A percentile compares a stretch with the other conserved stretches of the same genome.
Evolutionary conservation across 2,329 filamentous ascomycete species (phyloP).

Genomic region (Lomentospora prolificans): DNA sequence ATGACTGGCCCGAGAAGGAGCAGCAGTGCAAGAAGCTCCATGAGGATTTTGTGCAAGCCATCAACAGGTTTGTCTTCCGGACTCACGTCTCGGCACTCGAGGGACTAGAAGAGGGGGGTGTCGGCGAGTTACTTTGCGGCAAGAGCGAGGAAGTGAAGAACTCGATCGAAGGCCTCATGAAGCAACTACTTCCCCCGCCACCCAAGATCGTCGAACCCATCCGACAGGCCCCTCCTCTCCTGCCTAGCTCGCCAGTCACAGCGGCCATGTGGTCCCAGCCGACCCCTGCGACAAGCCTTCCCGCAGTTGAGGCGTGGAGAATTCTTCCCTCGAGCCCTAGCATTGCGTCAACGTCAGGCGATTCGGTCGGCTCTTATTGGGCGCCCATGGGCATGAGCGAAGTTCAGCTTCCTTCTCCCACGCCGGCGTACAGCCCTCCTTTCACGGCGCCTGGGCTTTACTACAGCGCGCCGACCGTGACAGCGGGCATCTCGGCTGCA

Average conservation of each 20-base stretch:
- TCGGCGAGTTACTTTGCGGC: slow-evolving; percentile 83
- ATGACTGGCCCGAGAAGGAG: slow-evolving; percentile 95
- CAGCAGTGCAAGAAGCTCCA: slow-evolving; percentile 94
- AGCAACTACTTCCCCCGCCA: slow-evolving; percentile 75
- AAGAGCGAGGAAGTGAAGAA: slow-evolving; percentile 90
- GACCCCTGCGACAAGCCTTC: slow-evolving; percentile 52
- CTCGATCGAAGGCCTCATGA: slow-evolving; percentile 74
- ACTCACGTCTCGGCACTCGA: slow-evolving; percentile 83
- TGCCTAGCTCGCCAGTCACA: slow-evolving; percentile 71
- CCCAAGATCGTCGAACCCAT: slow-evolving; percentile 84
- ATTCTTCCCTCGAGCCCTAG: slow-evolving; percentile 83
- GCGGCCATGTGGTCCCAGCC: slow-evolving; percentile 32
- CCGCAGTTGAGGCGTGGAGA: slow-evolving; percentile 78
- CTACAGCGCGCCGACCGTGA: slow-evolving; percentile 70
- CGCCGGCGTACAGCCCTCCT: slow-evolving; percentile 65
- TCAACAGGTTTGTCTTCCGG: slow-evolving; percentile 95
- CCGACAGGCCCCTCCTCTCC: slow-evolving; percentile 66
- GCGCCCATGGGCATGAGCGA: slow-evolving; percentile 66
- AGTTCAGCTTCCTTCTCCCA: slow-evolving; percentile 65
- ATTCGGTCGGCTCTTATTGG: slow-evolving; percentile 67
- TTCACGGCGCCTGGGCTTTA: slow-evolving; percentile 64
- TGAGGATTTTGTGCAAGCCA: slow-evolving; percentile 89
- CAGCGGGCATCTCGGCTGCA: slow-evolving; percentile 61
- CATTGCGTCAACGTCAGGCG: slow-evolving; percentile 59
- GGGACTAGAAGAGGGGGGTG: slow-evolving; percentile 91